Conservation (phyloP, 176 grass and related monocot species). For the Triticum dicoccoides region DNA sequence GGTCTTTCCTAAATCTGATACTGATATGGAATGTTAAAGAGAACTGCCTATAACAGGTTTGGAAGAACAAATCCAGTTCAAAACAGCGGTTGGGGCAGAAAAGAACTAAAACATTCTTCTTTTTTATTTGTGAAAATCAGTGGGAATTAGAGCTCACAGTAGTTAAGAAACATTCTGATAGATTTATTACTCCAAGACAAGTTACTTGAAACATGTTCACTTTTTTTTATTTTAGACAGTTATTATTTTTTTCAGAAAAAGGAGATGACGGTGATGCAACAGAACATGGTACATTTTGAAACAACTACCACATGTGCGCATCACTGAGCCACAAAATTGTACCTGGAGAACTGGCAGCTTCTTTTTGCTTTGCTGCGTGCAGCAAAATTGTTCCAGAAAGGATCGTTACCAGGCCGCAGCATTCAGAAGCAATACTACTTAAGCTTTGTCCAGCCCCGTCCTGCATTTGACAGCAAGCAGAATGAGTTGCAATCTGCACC, state of each 20-base stretch:
- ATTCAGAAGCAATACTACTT: slow-evolving; percentile 83
- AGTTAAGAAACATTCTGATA: not conserved
- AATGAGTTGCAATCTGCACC: slow-evolving; percentile 4
- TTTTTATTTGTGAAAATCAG: not conserved
- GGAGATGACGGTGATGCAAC: not conserved
- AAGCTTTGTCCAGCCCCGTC: slow-evolving; percentile 81
- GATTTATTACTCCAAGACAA: not conserved
- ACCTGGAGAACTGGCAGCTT: slow-evolving; percentile 57
- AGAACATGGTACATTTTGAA: not conserved
- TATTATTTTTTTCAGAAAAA: not conserved
- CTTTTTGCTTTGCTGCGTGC: slow-evolving; percentile 69
- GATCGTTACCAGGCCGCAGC: slow-evolving; percentile 86
- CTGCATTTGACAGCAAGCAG: slow-evolving; percentile 39
- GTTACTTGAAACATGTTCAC: too few relatives aligned
- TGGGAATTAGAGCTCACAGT: not conserved
- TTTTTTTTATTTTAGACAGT: not conserved
- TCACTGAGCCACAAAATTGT: not conserved
- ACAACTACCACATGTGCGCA: not conserved
- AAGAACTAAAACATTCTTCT: not conserved
- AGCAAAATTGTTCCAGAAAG: slow-evolving; percentile 89
- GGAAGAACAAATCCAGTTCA: not conserved
- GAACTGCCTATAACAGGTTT: not conserved
- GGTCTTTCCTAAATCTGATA: not conserved
- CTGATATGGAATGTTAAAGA: not conserved
- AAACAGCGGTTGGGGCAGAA: not conserved